Base-by-base conservation (phyloP, 2,329 filamentous ascomycete genomes). In the Neonectria punicea region DNA sequence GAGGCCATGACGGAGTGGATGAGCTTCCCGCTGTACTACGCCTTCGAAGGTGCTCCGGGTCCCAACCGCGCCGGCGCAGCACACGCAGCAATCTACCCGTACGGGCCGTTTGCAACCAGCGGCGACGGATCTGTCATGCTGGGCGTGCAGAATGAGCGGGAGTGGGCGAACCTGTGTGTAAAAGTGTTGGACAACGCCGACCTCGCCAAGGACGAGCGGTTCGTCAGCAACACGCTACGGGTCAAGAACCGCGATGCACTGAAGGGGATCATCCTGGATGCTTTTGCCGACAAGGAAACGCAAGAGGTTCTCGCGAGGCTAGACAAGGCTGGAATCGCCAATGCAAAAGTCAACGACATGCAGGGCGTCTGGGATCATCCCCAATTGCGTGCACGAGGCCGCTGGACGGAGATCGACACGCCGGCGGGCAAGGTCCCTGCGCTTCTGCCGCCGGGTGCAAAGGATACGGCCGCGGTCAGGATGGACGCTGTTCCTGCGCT, bases 1-100 rank as follows among this genome's bases (percentile, higher is more conserved):
- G 86, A 88, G 70, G 81, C 82, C 53, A 86, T 88, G 85, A 79
- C 83, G 0, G 86, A 88, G 69, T 88, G 86, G 86, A 88, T 88
- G 86, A 77, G 77, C 0, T 88, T 87, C 53, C 86, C 85, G 0
- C 73, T 87, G 69, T 86, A 88, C 69, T 88, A 88, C 64, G 76
- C 85, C 0, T 85, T 80, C 65, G 75, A 85, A 2, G 81, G 79
- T 3, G 81, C 83, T 3, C 66, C 80, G 0, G 76, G 79, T 0
- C 85, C 85, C 0, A 74, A 74, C 2, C 79, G 83, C 2, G 80
- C 80, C 0, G 86, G 86, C 1, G 85, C 86, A 0, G 82, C 84
- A 1, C 86, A 88, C 65, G 84, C 85, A 0, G 77, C 83, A 0
- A 86, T 88, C 6, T 88, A 87, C 64, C 86, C 86, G 0, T 88